Evolutionary conservation across 2,329 filamentous ascomycete species (phyloP).

Genomic region (Monosporascus ibericus): DNA sequence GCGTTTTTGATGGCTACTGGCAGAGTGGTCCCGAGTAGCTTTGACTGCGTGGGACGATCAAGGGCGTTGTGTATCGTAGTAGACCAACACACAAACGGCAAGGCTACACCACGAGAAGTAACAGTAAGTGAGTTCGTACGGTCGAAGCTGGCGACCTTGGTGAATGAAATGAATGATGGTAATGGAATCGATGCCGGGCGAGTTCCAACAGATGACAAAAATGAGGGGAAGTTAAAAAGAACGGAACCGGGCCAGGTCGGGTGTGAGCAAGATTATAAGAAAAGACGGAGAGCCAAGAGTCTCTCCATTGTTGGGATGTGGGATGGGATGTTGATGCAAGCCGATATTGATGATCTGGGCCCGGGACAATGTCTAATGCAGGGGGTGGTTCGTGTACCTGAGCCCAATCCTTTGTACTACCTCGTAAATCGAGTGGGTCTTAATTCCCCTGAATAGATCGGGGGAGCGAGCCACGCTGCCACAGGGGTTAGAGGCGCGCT

Average conservation of each 20-base stretch:
- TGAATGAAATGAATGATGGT: conserved; percentile 22
- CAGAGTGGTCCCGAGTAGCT: neutral
- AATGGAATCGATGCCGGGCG: conserved; percentile 12
- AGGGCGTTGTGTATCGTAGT: conserved; percentile 13
- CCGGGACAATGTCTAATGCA: neutral
- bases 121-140: conserved; percentile 5
- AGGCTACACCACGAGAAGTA: conserved; percentile 9
- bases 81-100: conserved; percentile 10
- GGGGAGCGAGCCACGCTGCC: neutral
- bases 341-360: neutral
- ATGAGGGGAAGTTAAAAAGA: neutral
- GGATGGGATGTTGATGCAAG: neutral
- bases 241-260: neutral
- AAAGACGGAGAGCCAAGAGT: no score
- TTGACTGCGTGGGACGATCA: conserved; percentile 9
- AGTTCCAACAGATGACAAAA: conserved; percentile 9
- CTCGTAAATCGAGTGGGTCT: neutral
- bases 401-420: neutral
- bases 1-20: conserved; percentile 15
- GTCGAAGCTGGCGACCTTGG: conserved; percentile 24
- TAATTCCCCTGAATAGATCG: neutral
- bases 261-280: no score
- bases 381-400: neutral
- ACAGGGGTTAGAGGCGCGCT: neutral
- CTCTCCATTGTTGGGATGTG: neutral